Conservation (phyloP, 306 rosid genomes). For the Cucurbita moschata region DNA sequence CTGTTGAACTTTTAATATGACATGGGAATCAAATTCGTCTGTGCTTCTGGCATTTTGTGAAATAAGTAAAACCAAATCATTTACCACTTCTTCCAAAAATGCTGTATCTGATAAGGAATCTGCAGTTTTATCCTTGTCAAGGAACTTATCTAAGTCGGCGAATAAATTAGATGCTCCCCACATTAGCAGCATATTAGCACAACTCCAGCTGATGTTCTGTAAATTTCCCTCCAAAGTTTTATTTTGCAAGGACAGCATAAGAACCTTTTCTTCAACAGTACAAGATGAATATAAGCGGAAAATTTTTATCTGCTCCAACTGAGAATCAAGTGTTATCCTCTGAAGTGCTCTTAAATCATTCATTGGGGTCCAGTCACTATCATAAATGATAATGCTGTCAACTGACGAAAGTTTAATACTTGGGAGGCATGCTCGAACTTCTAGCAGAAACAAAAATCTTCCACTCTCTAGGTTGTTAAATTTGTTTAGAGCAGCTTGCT, state of each 20-base stretch:
- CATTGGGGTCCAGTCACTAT: conserved; percentile 79
- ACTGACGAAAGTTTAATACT: conserved; percentile 61
- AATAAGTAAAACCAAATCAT: conserved; percentile 40
- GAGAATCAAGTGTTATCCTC: conserved; percentile 55
- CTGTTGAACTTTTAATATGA: conserved; percentile 41
- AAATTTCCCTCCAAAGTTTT: conserved; percentile 36
- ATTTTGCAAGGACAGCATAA: conserved; percentile 56
- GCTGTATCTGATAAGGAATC: conserved; percentile 14
- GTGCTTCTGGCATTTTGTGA: conserved; percentile 28
- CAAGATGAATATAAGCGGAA: conserved; percentile 70
- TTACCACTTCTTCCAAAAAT: conserved; percentile 28
- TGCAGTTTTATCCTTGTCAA: conserved; percentile 15
- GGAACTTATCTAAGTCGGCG: conserved; percentile 42
- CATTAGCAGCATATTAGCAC: conserved; percentile 48
- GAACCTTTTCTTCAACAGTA: conserved; percentile 73
- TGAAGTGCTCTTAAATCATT: conserved; percentile 74
- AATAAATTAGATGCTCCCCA: conserved; percentile 72
- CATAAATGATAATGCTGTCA: conserved; percentile 56
- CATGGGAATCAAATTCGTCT: conserved; percentile 21
- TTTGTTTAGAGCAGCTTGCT: conserved; percentile 36
- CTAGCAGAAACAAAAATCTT: conserved; percentile 70
- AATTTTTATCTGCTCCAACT: conserved; percentile 40
- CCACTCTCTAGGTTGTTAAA: conserved; percentile 56
- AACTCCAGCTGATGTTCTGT: conserved; percentile 27
- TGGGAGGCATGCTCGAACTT: conserved; percentile 51